These are phyloP conservation scores for Paramyrothecium roridum DNA, from an alignment of 2,329 filamentous ascomycete species.

Conservation along the genomic window DNA sequence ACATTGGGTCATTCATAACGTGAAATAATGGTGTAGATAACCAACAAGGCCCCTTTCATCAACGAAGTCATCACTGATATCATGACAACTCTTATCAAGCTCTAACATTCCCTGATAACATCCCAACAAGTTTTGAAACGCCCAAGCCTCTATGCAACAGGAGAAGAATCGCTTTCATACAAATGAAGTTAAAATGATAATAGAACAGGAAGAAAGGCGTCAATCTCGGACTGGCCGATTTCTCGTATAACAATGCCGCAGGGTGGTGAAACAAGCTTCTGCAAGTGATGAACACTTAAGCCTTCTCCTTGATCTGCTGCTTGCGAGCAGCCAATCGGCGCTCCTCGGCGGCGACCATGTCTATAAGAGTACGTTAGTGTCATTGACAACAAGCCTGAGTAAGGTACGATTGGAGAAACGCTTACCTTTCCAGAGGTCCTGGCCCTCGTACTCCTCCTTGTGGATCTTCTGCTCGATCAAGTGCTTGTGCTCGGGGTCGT, in stretches of 20 bases:
- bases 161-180: neutral
- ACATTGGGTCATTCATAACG: too few species aligned
- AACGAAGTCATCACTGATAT: too few species aligned
- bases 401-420: neutral
- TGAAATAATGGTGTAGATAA: too few species aligned
- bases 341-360: slow-evolving; percentile 83
- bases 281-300: slow-evolving; percentile 6
- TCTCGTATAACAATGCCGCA: neutral
- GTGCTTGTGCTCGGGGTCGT: slow-evolving; percentile 79
- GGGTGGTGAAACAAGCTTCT: neutral
- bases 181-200: neutral
- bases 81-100: too few species aligned
- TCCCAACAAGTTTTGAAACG: neutral
- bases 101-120: too few species aligned
- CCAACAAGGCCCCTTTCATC: too few species aligned
- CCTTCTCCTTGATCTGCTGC: slow-evolving; percentile 22
- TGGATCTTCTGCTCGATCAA: slow-evolving; percentile 84
- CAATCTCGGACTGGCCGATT: neutral
- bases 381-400: neutral
- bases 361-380: slow-evolving; percentile 33
- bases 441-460: slow-evolving; percentile 81
- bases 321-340: slow-evolving; percentile 43
- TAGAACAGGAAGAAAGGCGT: neutral
- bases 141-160: neutral
- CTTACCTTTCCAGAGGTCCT: slow-evolving; percentile 90